phyloP scores from a whole-genome alignment of 192 early-diverging fungal genomes.

The Coemansia sp. region DNA sequence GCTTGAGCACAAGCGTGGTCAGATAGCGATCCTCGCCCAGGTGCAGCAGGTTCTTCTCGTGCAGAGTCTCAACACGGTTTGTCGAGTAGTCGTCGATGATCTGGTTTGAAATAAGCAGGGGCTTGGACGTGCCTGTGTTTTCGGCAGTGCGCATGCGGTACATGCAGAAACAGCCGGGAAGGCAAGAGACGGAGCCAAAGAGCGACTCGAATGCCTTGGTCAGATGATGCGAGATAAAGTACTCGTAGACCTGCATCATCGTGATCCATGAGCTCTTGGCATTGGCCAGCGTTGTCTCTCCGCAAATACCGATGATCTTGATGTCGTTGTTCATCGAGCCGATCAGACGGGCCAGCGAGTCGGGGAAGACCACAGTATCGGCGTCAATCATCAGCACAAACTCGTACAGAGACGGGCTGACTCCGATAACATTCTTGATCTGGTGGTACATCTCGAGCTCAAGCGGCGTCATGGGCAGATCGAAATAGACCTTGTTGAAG shows the following conservation, averaged over 20 bases:
- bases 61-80: slow-evolving; percentile 93
- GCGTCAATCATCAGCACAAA: slow-evolving; percentile 98
- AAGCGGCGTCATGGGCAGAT: slow-evolving; percentile 89
- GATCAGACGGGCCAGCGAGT: slow-evolving; percentile 91
- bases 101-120: slow-evolving; percentile 84
- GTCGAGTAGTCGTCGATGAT: slow-evolving; percentile 94
- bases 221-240: slow-evolving; percentile 96
- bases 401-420: slow-evolving; percentile 95
- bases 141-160: slow-evolving; percentile 91
- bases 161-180: slow-evolving; percentile 99
- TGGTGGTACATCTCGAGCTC: slow-evolving; percentile 98
- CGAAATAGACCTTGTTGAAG: slow-evolving; percentile 95
- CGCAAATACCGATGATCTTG: slow-evolving; percentile 92
- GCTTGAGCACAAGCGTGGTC: slow-evolving; percentile 92
- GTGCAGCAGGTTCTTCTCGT: slow-evolving; percentile 98
- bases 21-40: slow-evolving; percentile 99
- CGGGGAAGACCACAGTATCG: slow-evolving; percentile 88
- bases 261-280: slow-evolving; percentile 93
- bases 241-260: slow-evolving; percentile 99
- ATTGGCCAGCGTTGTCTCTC: slow-evolving; percentile 93
- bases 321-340: slow-evolving; percentile 88
- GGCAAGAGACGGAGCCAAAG: slow-evolving; percentile 95
- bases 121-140: slow-evolving; percentile 67
- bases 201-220: slow-evolving; percentile 97
- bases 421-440: slow-evolving; percentile 98